phyloP scores from a whole-genome alignment of 495 filamentous ascomycete genomes.

The Lophium mytilinum region DNA sequence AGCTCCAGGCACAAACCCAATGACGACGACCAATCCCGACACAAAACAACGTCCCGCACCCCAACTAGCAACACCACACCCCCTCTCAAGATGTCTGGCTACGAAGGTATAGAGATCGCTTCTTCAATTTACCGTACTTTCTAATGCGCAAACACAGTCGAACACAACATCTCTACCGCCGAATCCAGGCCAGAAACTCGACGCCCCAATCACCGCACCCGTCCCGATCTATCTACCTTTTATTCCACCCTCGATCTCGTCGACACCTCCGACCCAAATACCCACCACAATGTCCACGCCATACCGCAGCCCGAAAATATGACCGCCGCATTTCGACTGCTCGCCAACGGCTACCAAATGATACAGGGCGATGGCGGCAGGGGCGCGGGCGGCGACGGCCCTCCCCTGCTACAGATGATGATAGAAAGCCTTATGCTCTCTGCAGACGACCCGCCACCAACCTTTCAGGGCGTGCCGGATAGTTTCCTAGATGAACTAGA shows the following conservation, averaged over 20 bases:
- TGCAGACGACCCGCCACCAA: slow-evolving; percentile 56
- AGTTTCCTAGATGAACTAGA: slow-evolving; percentile 78
- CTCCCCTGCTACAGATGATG: slow-evolving; percentile 51
- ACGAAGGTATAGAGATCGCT: slow-evolving; percentile 28
- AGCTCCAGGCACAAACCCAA: not conserved
- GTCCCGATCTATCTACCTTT: slow-evolving; percentile 84
- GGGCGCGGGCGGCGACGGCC: slow-evolving; percentile 17
- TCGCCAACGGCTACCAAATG: slow-evolving; percentile 50
- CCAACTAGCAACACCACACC: not conserved
- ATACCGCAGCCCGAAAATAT: slow-evolving; percentile 66
- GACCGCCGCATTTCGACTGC: slow-evolving; percentile 51
- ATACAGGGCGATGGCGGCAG: slow-evolving; percentile 26
- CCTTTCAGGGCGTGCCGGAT: slow-evolving; percentile 69
- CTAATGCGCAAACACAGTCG: slow-evolving; percentile 48
- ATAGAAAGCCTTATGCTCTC: slow-evolving; percentile 53
- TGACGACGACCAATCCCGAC: not conserved
- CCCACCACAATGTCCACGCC: slow-evolving; percentile 52
- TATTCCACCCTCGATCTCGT: slow-evolving; percentile 66
- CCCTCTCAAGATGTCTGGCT: slow-evolving; percentile 31
- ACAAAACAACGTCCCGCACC: not conserved
- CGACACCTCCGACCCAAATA: slow-evolving; percentile 39
- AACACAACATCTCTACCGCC: slow-evolving; percentile 60
- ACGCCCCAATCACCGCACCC: slow-evolving; percentile 41
- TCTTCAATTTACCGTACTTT: not conserved
- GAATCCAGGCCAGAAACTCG: slow-evolving; percentile 31